Base-by-base conservation (phyloP, 1,139 yeast species). In the Saccharomycopsis hybrid region DNA sequence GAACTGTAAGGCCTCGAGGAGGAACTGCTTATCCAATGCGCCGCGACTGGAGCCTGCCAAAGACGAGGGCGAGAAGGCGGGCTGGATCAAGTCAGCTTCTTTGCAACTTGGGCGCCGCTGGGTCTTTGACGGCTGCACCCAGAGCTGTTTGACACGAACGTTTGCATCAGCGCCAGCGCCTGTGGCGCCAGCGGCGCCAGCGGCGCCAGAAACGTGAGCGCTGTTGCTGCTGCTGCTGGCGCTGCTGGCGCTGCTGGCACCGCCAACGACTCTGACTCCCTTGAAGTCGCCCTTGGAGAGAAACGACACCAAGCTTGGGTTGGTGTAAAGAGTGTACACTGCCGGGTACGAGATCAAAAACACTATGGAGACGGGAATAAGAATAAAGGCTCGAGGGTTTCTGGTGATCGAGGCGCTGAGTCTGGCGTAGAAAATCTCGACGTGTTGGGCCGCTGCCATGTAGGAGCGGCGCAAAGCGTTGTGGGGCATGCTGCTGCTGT, bases 311-410 rank as follows among this genome's bases (percentile, higher is more conserved):
- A 4, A 49, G 43, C n/a, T 45, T 44, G 18, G 53, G 29, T 33
- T 35, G 24, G 35, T 42, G 30, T 29, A 27, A 4, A 37, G 25
- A 4, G 46, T 47, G 25, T 47, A 47, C n/a, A 75, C 56, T 1
- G 77, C 62, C 1, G 80, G 79, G 59, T 78, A 80, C 5, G 83
- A 72, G n/a, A 79, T 54, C 2, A 75, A 64, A 54, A 78, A 76
- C 2, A 73, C 66, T 3, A 78, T 47, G 3, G 78, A 62, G 2
- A 77, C 67, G 0, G 85, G 82, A 64, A 75, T 60, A 32, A 80
- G 62, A 18, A 81, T 78, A 52, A 68, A 70, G 4, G 61, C 57
- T 38, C 71, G 61, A 2, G 80, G 80, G 37, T 66, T 62, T 51
- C 57, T 61, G 13, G 69, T 58, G 31, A 73, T 64, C 25, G 52